Conservation (phyloP, 2,329 filamentous ascomycete genomes). For the Acarospora socialis region DNA sequence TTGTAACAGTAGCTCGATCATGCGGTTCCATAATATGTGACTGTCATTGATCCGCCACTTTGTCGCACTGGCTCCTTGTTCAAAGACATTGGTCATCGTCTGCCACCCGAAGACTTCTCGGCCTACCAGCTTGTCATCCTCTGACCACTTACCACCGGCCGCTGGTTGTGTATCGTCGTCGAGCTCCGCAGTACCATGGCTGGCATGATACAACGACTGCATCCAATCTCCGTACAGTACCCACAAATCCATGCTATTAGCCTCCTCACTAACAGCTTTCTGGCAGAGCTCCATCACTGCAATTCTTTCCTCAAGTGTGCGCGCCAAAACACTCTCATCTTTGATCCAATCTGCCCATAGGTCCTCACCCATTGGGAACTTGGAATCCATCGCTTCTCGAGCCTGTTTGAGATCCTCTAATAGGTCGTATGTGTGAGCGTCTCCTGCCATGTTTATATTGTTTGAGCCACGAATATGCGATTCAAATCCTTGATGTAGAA, state of each 20-base stretch:
- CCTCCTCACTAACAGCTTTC: slow-evolving; percentile 46
- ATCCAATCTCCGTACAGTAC: slow-evolving; percentile 48
- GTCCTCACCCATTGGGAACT: slow-evolving; percentile 49
- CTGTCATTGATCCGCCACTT: slow-evolving; percentile 48
- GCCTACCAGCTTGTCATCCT: slow-evolving; percentile 43
- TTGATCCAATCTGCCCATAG: slow-evolving; percentile 50
- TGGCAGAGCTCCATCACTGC: slow-evolving; percentile 45
- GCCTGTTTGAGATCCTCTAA: slow-evolving; percentile 32
- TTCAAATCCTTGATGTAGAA: slow-evolving; percentile 33
- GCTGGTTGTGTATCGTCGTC: not conserved
- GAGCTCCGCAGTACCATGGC: slow-evolving; percentile 16
- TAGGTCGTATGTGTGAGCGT: slow-evolving; percentile 32
- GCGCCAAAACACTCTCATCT: slow-evolving; percentile 45
- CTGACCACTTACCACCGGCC: slow-evolving; percentile 30
- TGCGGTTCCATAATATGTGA: slow-evolving; percentile 47
- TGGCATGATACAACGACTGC: slow-evolving; percentile 39
- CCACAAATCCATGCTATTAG: slow-evolving; percentile 47
- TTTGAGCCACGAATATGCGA: slow-evolving; percentile 27
- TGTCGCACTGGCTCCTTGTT: slow-evolving; percentile 41
- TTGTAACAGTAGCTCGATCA: slow-evolving; percentile 39
- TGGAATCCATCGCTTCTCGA: slow-evolving; percentile 44
- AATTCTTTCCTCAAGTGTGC: slow-evolving; percentile 41
- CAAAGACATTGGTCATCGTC: slow-evolving; percentile 40
- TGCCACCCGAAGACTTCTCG: slow-evolving; percentile 46
- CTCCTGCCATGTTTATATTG: slow-evolving; percentile 30